Evolutionary conservation across 305 asterid genomes (phyloP).

Genomic region (Fraxinus nigra): DNA sequence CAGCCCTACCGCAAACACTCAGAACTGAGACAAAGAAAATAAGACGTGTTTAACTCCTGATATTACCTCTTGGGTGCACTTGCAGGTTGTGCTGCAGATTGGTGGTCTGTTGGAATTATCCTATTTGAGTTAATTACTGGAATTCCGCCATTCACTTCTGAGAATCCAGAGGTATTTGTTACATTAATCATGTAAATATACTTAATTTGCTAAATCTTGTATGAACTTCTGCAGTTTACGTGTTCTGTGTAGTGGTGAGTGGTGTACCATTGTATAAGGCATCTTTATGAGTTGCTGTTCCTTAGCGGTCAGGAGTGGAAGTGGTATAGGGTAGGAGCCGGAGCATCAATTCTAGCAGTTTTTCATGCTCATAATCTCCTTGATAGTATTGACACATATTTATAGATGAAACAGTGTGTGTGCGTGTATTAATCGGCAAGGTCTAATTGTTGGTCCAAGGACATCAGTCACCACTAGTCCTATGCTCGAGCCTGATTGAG

Average conservation of each 20-base stretch:
- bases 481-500: neutral
- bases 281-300: slow-evolving; percentile 8
- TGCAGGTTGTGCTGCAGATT: slow-evolving; percentile 82
- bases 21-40: neutral
- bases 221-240: slow-evolving; percentile 4
- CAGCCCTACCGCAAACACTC: slow-evolving; percentile 5
- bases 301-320: slow-evolving; percentile 4
- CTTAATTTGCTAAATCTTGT: slow-evolving; percentile 22
- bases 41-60: slow-evolving; percentile 25
- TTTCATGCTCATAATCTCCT: neutral
- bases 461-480: neutral
- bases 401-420: neutral
- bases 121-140: slow-evolving; percentile 78
- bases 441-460: neutral
- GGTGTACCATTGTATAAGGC: neutral
- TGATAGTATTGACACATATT: slow-evolving; percentile 4
- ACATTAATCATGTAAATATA: slow-evolving; percentile 14
- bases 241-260: slow-evolving; percentile 13
- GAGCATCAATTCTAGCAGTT: slow-evolving; percentile 2
- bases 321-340: neutral
- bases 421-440: neutral
- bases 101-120: slow-evolving; percentile 94
- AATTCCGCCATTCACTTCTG: slow-evolving; percentile 77
- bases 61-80: slow-evolving; percentile 26
- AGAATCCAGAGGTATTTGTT: slow-evolving; percentile 74